Evolutionary conservation across 495 filamentous ascomycete genomes (phyloP), one percentile per base, ranked within the genome.

Genomic region (Aspergillus homomorphus): DNA sequence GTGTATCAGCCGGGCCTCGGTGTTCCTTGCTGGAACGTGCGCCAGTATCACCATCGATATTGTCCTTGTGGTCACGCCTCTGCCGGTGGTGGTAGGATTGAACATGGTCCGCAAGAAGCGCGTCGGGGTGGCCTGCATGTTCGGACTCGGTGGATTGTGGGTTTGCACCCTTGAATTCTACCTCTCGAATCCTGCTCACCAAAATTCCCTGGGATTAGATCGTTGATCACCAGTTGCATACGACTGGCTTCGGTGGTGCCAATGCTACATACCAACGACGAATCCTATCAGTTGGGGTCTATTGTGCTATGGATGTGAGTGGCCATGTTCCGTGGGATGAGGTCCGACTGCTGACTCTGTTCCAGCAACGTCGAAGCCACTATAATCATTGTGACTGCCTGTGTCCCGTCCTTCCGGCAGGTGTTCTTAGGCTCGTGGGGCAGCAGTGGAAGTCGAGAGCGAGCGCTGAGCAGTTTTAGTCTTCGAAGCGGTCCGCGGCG

Each of bases 11-110:
- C 48, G 48, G 4, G 48, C 48, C 3, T n/a, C 21, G 0, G 19
- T 51, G 2, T 51, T 51, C 24, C 3, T 51, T 6, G 24, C 48
- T 2, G 48, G 48, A 3, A 28, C 23, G 48, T 26, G 16, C 4
- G 48, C 48, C 21, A 51, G 48, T 51, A 51, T 51, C 23, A 18
- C 30, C 23, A 51, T 18, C 9, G 48, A 51, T 19, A 30, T 51
- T 30, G 23, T 51, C 4, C 23, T 51, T 1, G n/a, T 51, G 48
- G 14, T 33, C 8, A 51, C 28, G 14, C 48, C 48, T 16, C 18
- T 51, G 19, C 48, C 48, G 22, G 28, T 51, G 24, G 16, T 51
- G 14, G 24, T 28, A 14, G n/a, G 48, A 15, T 19, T 51, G 14
- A 51, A 51, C 16, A 51, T 51, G 48, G 24, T 14, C 6, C n/a